Evolutionary conservation across 2,329 filamentous ascomycete genomes (phyloP), one percentile per base, ranked within the genome.

Genomic region (Epichloe gansuensis): DNA sequence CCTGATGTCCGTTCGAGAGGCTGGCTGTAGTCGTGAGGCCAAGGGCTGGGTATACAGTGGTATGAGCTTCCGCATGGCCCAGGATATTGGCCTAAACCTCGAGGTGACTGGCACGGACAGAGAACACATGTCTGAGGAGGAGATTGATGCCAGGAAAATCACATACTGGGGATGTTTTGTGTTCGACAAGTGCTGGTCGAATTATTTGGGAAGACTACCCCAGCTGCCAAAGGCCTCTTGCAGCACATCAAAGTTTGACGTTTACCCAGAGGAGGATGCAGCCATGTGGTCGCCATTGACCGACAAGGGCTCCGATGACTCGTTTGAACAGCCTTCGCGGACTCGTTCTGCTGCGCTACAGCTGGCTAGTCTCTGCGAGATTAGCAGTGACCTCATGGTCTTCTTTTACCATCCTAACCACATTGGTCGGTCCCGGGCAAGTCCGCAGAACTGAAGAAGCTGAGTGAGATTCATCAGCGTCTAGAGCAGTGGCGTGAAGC

Each of bases 161-260:
- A 97, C 93, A 0, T 97, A 96, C 63, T 97, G 93, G 93, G 93
- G 93, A 6, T 96, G 91, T 66, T 97, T 93, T 67, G 71, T 95
- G n/a, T 95, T 97, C 66, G 93, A 98, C 72, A 97, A 96, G 76
- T 95, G 89, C 67, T 97, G 91, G 91, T 95, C 91, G 48, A 97
- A 96, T 66, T 97, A 97, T 61, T 79, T 97, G 28, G 91, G 93
- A 47, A 85, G 93, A 44, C 75, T 96, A 56, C 91, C 93, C 11
- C 91, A 96, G 66, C 73, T 97, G 11, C 85, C 88, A 0, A 83
- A 81, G 43, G 82, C 82, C 34, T 86, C 87, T 7, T 86, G 89
- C 61, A 95, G 85, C 37, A 88, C 90, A 1, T 85, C 88, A 28
- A 95, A 91, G 65, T 87, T 89, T 58, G 91, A 96, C 55, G 88